phyloP scores from a whole-genome alignment of 2,329 filamentous ascomycete genomes.

The Aureobasidium sp. region DNA sequence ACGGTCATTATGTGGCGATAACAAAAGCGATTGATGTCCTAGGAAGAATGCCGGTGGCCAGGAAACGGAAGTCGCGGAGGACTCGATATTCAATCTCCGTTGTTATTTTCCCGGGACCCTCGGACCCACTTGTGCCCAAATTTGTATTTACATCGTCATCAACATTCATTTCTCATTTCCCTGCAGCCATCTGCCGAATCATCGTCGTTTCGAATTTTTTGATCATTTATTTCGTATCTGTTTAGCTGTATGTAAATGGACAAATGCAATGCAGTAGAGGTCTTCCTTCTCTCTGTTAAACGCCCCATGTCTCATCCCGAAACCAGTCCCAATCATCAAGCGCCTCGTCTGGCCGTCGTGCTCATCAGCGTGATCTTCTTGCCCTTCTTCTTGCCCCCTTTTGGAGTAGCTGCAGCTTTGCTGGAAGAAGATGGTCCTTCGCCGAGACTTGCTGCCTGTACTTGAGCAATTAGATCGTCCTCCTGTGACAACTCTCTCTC shows the following conservation, averaged over 20 bases:
- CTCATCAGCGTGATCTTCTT: constrained; percentile 64
- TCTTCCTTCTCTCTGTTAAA: neutral
- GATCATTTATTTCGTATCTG: constrained; percentile 2
- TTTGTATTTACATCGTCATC: neutral
- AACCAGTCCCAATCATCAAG: constrained; percentile 24
- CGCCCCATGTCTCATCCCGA: neutral
- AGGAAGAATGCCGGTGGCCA: constrained; percentile 5
- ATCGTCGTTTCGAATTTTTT: neutral
- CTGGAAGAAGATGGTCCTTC: constrained; percentile 7
- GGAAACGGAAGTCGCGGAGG: neutral
- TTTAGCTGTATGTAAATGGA: constrained; percentile 2
- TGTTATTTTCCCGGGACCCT: neutral
- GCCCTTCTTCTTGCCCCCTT: constrained; percentile 52
- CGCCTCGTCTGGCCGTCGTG: constrained; percentile 51
- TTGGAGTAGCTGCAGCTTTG: constrained; percentile 25
- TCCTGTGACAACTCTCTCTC: constrained; percentile 69
- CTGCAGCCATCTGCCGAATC: neutral
- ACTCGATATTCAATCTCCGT: constrained; percentile 8
- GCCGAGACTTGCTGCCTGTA: constrained; percentile 29
- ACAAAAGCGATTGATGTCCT: neutral
- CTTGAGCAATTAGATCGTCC: constrained; percentile 42
- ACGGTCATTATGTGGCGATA: constrained; percentile 18
- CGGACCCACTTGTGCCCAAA: constrained; percentile 7
- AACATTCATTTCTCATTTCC: neutral
- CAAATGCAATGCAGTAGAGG: neutral